Evolutionary conservation across 2,329 filamentous ascomycete species (phyloP).

Genomic region (Aspergillus sojae): DNA sequence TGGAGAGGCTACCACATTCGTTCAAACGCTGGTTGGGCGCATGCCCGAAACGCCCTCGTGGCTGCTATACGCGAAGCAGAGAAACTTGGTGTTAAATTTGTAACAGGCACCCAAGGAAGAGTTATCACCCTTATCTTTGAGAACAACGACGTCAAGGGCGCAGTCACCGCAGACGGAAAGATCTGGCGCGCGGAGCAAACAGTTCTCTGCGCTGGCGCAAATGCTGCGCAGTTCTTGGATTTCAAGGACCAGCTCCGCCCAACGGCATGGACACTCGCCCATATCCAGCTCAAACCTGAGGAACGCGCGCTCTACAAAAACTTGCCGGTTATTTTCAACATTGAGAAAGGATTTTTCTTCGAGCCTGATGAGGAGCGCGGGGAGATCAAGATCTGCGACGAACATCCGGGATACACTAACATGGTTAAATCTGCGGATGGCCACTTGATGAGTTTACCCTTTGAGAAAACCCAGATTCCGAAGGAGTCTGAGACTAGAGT

Average conservation of each 20-base stretch:
- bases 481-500: conserved; percentile 50
- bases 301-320: conserved; percentile 48
- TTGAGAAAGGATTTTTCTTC: conserved; percentile 53
- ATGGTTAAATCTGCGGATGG: conserved; percentile 33
- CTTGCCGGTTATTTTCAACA: conserved; percentile 50
- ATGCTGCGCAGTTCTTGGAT: conserved; percentile 45
- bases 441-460: conserved; percentile 40
- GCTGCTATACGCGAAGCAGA: conserved; percentile 49
- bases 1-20: conserved; percentile 49
- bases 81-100: conserved; percentile 49
- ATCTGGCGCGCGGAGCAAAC: conserved; percentile 41
- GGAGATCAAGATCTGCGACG: conserved; percentile 48
- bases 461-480: conserved; percentile 49
- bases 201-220: conserved; percentile 49
- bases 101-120: conserved; percentile 45
- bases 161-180: conserved; percentile 40
- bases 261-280: conserved; percentile 52
- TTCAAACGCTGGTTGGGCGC: conserved; percentile 55
- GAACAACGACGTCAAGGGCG: conserved; percentile 43
- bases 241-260: conserved; percentile 49
- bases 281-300: conserved; percentile 46
- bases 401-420: conserved; percentile 60
- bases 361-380: conserved; percentile 47
- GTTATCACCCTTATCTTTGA: conserved; percentile 41
- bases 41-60: conserved; percentile 51